These are phyloP conservation scores for Pseudocercospora fuligena DNA, from an alignment of 2,329 filamentous ascomycete species.

Conservation along the genomic window DNA sequence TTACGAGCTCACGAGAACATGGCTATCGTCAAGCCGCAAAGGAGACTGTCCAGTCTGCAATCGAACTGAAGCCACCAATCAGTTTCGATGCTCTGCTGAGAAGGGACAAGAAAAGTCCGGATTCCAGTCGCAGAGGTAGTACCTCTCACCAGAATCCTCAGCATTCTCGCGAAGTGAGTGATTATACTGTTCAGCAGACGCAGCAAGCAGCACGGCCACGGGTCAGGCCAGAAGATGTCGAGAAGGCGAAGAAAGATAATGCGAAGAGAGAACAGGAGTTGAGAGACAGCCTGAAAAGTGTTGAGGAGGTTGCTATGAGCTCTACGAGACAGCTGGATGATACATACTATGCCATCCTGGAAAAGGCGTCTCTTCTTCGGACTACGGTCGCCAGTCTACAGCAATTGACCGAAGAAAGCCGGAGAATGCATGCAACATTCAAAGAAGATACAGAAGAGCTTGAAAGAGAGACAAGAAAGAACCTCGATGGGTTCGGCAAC, in stretches of 20 bases:
- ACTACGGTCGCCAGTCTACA: conserved; percentile 68
- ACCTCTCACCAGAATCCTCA: conserved; percentile 14
- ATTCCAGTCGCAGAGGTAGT: conserved; percentile 32
- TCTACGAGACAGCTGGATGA: conserved; percentile 70
- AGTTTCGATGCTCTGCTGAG: conserved; percentile 50
- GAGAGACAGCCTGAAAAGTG: conserved; percentile 45
- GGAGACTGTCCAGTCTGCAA: conserved; percentile 51
- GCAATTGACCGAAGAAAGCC: conserved; percentile 67
- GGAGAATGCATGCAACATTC: conserved; percentile 54
- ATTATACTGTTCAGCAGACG: conserved; percentile 13
- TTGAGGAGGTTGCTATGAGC: conserved; percentile 63
- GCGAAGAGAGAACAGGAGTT: conserved; percentile 48
- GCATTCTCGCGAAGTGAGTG: conserved; percentile 4
- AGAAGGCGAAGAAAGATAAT: conserved; percentile 44
- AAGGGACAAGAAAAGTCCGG: conserved; percentile 38
- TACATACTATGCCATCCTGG: conserved; percentile 73
- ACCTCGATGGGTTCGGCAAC: conserved; percentile 64
- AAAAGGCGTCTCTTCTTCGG: conserved; percentile 68
- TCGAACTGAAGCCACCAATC: conserved; percentile 50
- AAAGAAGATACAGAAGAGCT: conserved; percentile 63
- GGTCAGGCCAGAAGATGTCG: conserved; percentile 47
- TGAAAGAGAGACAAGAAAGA: conserved; percentile 62
- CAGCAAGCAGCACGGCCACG: conserved; percentile 25
- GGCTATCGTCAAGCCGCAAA: conserved; percentile 40
- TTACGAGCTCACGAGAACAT: conserved; percentile 28